A percentile compares a stretch with the other conserved stretches of the same genome.
Evolutionary conservation across 257 asterid genomes (phyloP).

Genomic region (Nicotiana benthamiana): DNA sequence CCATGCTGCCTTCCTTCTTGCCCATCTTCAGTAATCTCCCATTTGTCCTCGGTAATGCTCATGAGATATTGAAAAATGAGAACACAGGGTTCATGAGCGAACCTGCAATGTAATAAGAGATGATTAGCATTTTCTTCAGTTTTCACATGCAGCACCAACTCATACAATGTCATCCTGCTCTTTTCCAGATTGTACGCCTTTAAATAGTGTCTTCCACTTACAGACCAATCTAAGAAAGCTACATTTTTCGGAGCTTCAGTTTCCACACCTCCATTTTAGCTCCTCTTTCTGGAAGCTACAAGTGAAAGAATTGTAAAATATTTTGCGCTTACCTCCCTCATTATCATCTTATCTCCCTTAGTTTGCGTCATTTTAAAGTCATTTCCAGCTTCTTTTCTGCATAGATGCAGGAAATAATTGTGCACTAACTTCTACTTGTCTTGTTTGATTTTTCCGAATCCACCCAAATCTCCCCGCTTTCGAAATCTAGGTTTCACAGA

Average conservation of each 20-base stretch:
- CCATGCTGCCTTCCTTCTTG: neutral
- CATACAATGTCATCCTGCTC: neutral
- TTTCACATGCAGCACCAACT: neutral
- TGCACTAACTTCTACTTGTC: neutral
- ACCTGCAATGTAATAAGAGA: neutral
- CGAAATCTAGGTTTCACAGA: neutral
- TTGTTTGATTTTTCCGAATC: neutral
- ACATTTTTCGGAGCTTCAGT: neutral
- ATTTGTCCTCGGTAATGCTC: neutral
- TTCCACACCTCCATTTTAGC: neutral
- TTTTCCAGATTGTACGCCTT: neutral
- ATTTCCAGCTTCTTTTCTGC: neutral
- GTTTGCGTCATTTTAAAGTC: neutral
- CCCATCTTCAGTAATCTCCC: neutral
- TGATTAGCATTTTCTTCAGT: neutral
- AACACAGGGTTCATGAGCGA: neutral
- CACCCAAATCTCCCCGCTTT: neutral
- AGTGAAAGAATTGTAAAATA: neutral
- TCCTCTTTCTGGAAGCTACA: neutral
- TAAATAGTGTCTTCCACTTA: neutral
- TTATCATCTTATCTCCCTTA: neutral
- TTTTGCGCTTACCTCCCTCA: neutral
- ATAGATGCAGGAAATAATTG: neutral
- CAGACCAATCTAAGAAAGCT: neutral
- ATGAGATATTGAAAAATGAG: neutral